Evolutionary conservation across 345 rosid genomes (phyloP).

Genomic region (Litchi chinensis): DNA sequence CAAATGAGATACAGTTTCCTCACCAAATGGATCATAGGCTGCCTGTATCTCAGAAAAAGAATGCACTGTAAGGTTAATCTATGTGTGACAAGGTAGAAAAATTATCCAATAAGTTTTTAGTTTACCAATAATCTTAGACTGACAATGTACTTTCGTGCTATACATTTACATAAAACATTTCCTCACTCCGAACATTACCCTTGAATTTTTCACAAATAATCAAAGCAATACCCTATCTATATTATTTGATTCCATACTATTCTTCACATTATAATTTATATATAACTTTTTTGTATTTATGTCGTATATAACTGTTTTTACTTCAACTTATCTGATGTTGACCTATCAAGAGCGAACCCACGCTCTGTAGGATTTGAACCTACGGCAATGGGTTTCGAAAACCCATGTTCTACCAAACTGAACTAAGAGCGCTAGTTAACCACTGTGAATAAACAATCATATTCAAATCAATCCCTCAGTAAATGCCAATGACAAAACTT

Average conservation of each 20-base stretch:
- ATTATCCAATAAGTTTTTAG: background rate
- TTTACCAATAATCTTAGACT: background rate
- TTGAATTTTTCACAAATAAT: background rate
- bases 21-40: background rate
- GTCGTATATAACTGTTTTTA: no score
- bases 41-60: background rate
- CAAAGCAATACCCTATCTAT: background rate
- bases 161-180: background rate
- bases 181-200: background rate
- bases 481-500: background rate
- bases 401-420: background rate
- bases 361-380: constrained; percentile 2
- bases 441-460: background rate
- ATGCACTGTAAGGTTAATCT: background rate
- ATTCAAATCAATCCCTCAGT: background rate
- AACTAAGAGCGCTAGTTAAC: background rate
- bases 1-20: background rate
- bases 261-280: background rate
- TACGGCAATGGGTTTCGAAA: background rate
- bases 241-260: background rate
- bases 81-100: background rate
- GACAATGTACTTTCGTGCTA: background rate
- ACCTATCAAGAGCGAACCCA: background rate
- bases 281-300: no score
- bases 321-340: background rate